phyloP scores from a whole-genome alignment of 768 basidiomycete genomes.

The Hygrocybe punicea region DNA sequence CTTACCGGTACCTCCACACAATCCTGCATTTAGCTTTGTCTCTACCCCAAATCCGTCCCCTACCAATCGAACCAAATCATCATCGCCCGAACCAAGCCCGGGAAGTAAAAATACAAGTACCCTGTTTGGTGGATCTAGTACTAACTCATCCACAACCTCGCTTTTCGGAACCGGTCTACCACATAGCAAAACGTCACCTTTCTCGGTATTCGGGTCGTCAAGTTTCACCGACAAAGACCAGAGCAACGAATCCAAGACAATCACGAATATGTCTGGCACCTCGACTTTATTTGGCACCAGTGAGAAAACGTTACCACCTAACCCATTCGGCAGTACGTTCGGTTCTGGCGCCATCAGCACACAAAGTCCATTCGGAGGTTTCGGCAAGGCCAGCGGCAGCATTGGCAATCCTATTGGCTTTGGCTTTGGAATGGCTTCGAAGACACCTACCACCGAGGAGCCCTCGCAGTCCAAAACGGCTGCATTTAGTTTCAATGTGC shows the following conservation, averaged over 20 bases:
- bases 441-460: conserved; percentile 17
- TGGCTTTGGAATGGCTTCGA: conserved; percentile 46
- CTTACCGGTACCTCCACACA: too few species aligned
- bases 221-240: background rate
- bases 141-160: background rate
- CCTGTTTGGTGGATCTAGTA: background rate
- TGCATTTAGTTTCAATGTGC: background rate
- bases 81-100: background rate
- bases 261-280: background rate
- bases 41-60: conserved; percentile 16
- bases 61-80: background rate
- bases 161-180: background rate
- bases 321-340: background rate
- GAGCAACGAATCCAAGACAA: background rate
- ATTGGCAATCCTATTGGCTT: conserved; percentile 67
- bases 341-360: conserved; percentile 9
- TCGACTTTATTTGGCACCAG: background rate
- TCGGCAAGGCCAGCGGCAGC: conserved; percentile 42
- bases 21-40: conserved; percentile 8
- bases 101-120: background rate
- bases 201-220: background rate
- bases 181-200: background rate
- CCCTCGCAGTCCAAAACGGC: background rate
- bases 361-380: conserved; percentile 24
- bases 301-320: background rate